These are phyloP conservation scores for Termitomyces sp. DNA, from an alignment of 768 basidiomycete genomes.

Conservation along the genomic window DNA sequence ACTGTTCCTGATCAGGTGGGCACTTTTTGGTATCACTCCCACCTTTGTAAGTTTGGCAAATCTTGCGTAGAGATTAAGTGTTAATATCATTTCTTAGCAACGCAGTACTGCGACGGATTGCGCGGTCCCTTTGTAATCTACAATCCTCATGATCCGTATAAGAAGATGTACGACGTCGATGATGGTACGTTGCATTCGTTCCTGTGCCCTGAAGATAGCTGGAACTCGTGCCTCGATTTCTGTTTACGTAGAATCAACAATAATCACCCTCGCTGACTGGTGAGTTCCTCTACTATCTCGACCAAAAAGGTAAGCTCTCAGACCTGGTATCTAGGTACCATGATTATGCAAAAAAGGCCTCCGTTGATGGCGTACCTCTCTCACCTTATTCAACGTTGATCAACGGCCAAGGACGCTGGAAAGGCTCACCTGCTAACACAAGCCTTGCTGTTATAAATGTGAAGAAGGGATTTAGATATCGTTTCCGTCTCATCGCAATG, in stretches of 20 bases:
- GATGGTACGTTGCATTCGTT: slow-evolving; percentile 8
- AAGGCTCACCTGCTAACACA: slow-evolving; percentile 17
- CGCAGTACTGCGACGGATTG: slow-evolving; percentile 45
- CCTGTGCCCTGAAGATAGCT: neutral
- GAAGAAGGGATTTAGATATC: slow-evolving; percentile 20
- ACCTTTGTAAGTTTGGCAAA: slow-evolving; percentile 16
- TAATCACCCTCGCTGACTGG: slow-evolving; percentile 38
- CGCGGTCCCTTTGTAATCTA: slow-evolving; percentile 32
- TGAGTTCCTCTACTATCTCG: slow-evolving; percentile 9
- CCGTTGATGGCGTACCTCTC: neutral
- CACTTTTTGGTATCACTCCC: slow-evolving; percentile 26
- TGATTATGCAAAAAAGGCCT: neutral
- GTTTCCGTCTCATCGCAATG: slow-evolving; percentile 30
- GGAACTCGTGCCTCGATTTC: neutral
- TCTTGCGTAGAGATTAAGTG: too few relatives aligned
- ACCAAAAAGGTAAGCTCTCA: neutral
- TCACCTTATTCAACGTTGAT: slow-evolving; percentile 19
- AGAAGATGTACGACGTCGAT: slow-evolving; percentile 21
- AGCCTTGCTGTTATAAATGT: neutral
- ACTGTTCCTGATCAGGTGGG: slow-evolving; percentile 18
- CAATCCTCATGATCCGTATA: slow-evolving; percentile 30
- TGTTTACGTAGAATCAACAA: slow-evolving; percentile 28
- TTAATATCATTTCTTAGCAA: slow-evolving; percentile 13
- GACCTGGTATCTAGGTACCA: slow-evolving; percentile 1
- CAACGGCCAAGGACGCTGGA: slow-evolving; percentile 35